These are phyloP conservation scores for Solanum chacoense DNA, from an alignment of 305 asterid species.

Conservation along the genomic window DNA sequence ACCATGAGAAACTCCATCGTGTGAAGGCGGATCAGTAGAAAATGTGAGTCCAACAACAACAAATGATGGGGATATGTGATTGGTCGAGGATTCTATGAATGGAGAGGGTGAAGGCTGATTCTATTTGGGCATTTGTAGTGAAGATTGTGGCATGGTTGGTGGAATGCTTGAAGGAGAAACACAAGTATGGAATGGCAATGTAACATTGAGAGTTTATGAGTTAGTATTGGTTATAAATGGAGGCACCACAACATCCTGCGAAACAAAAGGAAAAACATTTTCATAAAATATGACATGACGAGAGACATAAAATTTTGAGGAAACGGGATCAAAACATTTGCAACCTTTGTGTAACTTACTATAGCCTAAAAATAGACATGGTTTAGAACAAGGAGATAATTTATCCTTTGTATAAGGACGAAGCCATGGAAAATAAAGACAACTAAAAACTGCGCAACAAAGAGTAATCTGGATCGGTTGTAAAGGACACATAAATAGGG, in stretches of 20 bases:
- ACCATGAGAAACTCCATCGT: background rate
- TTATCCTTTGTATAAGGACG: background rate
- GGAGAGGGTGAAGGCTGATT: background rate
- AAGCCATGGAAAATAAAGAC: background rate
- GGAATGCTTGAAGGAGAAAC: background rate
- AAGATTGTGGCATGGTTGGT: background rate
- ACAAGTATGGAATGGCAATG: background rate
- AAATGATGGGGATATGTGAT: background rate
- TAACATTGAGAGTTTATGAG: background rate
- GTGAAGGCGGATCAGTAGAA: background rate
- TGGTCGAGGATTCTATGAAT: background rate
- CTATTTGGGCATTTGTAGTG: background rate
- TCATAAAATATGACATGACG: background rate
- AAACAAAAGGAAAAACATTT: background rate
- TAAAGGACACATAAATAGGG: background rate
- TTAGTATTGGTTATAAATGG: background rate
- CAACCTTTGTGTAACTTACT: background rate
- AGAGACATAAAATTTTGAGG: background rate
- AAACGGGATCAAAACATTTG: background rate
- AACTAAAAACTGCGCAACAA: background rate
- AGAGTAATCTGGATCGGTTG: background rate
- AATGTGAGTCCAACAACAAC: background rate
- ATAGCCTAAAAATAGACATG: too few relatives aligned
- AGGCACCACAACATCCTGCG: background rate
- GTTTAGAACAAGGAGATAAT: too few relatives aligned